Base-by-base conservation (phyloP, 2,329 filamentous ascomycete genomes). In the Ophiostoma novo-ulmi region DNA sequence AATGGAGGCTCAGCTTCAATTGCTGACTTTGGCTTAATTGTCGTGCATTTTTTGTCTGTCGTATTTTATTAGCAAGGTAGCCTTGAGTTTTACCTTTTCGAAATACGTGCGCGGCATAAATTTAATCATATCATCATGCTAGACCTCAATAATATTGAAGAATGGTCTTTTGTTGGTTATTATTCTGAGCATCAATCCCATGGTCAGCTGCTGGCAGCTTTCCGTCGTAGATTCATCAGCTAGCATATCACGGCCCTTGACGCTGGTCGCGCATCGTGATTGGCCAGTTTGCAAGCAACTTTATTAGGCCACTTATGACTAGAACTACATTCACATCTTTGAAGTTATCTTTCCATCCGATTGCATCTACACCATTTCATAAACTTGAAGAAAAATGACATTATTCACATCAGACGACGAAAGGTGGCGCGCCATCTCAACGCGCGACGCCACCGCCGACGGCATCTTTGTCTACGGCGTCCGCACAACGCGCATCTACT, bases 401-500 rank as follows among this genome's bases (percentile, higher is more conserved):
- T 6, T 13, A 8, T 63, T 35, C 26, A 3, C 58, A 14, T 63
- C 58, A 17, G 63, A 65, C 63, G 63, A 65, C 63, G 63, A 65
- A 3, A 38, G 35, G 63, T 82, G 80, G 80, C 73, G 74, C 36
- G 80, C 80, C 14, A 76, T 82, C 5, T 75, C 75, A 20, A 73
- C 75, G 7, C 78, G 80, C 70, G 77, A 81, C 69, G 66, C 80
- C 44, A 70, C 71, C 44, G 79, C 80, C 38, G 80, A 81, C 72
- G 78, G 79, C 69, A 73, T 74, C 69, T 83, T 83, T 69, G 77
- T 83, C 66, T 83, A 83, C 75, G 81, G 74, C 68, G 82, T 83
- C 5, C 77, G 77, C 69, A 81, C 81, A 0, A 83, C 82, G n/a
- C 78, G 79, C 72, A 80, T 83, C 71, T 89, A 87, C 78, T 89